Conservation (phyloP, 768 basidiomycete genomes). For the Psilocybe cubensis region DNA sequence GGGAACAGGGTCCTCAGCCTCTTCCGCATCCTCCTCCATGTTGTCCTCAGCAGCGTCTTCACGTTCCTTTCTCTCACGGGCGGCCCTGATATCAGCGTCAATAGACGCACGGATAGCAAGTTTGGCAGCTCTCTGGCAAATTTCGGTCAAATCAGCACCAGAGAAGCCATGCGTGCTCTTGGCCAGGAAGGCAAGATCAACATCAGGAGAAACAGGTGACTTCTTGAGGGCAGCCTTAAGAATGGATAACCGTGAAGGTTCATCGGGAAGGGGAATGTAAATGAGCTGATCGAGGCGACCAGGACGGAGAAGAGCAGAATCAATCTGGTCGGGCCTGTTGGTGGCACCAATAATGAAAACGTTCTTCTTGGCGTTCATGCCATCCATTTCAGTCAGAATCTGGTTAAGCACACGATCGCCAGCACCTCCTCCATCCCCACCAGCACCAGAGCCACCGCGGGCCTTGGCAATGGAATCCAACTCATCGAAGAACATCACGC, state of each 20-base stretch:
- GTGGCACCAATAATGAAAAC: slow-evolving; percentile 98
- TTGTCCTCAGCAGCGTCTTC: slow-evolving; percentile 77
- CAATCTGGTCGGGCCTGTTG: slow-evolving; percentile 96
- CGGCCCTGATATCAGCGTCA: slow-evolving; percentile 82
- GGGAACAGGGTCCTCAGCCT: slow-evolving; percentile 89
- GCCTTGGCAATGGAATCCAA: slow-evolving; percentile 99
- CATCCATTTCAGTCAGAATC: slow-evolving; percentile 98
- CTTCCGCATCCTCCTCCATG: slow-evolving; percentile 74
- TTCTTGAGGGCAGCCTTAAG: slow-evolving; percentile 91
- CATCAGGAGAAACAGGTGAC: slow-evolving; percentile 81
- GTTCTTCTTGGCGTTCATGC: slow-evolving; percentile 98
- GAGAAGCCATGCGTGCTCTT: slow-evolving; percentile 97
- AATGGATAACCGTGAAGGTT: slow-evolving; percentile 88
- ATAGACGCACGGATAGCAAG: slow-evolving; percentile 95
- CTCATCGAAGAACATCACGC: slow-evolving; percentile 99
- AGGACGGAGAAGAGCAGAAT: slow-evolving; percentile 90
- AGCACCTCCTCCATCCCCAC: slow-evolving; percentile 93
- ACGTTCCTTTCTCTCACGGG: slow-evolving; percentile 79
- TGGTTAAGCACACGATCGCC: slow-evolving; percentile 98
- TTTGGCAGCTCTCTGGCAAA: slow-evolving; percentile 97
- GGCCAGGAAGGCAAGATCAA: slow-evolving; percentile 85
- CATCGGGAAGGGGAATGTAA: slow-evolving; percentile 98
- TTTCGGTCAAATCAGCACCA: slow-evolving; percentile 99
- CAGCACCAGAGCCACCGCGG: slow-evolving; percentile 80
- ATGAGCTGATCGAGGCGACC: slow-evolving; percentile 99